phyloP scores from a whole-genome alignment of 2,329 filamentous ascomycete species.

The Cladosporium sp. region DNA sequence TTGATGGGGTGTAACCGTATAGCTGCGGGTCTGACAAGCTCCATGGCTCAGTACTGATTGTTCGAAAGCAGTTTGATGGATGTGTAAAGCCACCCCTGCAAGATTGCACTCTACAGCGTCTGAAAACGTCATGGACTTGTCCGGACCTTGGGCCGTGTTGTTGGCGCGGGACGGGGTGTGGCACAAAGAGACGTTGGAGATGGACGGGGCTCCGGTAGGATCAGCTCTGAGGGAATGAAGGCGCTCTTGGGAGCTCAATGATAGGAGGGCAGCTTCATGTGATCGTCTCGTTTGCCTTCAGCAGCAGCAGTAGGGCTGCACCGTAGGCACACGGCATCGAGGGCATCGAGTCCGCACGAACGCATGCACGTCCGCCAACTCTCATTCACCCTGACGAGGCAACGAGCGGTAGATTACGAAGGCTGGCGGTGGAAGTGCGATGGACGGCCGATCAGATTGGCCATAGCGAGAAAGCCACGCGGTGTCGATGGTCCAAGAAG shows the following conservation, averaged over 20 bases:
- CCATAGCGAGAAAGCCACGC: background rate
- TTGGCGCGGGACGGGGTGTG: background rate
- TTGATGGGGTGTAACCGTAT: background rate
- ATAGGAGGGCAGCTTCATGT: background rate
- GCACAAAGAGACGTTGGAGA: background rate
- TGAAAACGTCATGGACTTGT: constrained; percentile 16
- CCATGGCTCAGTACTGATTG: background rate
- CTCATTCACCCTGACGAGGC: background rate
- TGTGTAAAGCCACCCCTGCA: background rate
- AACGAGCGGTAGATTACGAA: background rate
- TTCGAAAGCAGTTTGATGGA: background rate
- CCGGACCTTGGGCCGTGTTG: constrained; percentile 7
- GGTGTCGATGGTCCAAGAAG: background rate
- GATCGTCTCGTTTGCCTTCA: background rate
- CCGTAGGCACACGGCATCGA: background rate
- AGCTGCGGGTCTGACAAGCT: background rate
- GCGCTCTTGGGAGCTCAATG: background rate
- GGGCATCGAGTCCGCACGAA: background rate
- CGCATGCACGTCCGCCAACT: background rate
- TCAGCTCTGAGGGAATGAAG: background rate
- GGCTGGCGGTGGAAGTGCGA: constrained; percentile 1
- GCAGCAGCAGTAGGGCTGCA: background rate
- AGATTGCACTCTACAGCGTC: constrained; percentile 5
- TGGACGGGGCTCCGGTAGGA: background rate
- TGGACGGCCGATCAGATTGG: background rate